Evolutionary conservation across 176 grass and related monocot species (phyloP), one percentile per base, ranked within the genome.

Genomic region (Paspalum vaginatum): DNA sequence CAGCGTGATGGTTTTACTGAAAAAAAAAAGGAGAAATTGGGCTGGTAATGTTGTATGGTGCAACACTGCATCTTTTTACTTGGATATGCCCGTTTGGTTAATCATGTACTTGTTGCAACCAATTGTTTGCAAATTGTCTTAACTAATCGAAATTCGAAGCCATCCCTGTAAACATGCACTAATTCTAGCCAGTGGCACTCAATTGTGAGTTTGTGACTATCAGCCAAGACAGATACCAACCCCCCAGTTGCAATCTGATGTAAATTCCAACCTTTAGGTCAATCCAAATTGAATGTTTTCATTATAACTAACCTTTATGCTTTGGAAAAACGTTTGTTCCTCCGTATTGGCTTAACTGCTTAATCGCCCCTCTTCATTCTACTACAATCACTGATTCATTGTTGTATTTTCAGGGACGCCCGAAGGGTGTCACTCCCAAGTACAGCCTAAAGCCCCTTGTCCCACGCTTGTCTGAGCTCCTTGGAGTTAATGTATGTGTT

Each of bases 391-490:
- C 45, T 32, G 24, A 61, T 61, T 27, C 24, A 44, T 18, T 87
- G 8, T 38, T 69, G 16, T 37, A n/a, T 49, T 85, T 87, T 52
- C 81, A 93, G 91, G 91, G 87, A 9, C 87, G 91, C 11, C 91
- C 91, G 21, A 93, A 93, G 78, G 91, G 91, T 62, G 76, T 93
- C 40, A 89, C 87, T 56, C 80, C 87, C 16, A 89, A 89, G 61
- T 93, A 84, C 76, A 93, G 91, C 79, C 67, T 93, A 84, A 93
- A 93, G 81, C 91, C 84, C 68, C 91, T 93, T 42, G 91, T 93
- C 44, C 87, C 91, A 13, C 53, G 87, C 32, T 45, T 93, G 18
- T 87, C 87, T 43, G 87, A 93, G 43, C 87, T 93, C n/a, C 87
- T 93, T 42, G 87, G 75, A 68, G 64, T 81, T 44, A 27, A 89